These are phyloP conservation scores for Hyaloscypha finlandica DNA, from an alignment of 495 filamentous ascomycete genomes.

Conservation along the genomic window DNA sequence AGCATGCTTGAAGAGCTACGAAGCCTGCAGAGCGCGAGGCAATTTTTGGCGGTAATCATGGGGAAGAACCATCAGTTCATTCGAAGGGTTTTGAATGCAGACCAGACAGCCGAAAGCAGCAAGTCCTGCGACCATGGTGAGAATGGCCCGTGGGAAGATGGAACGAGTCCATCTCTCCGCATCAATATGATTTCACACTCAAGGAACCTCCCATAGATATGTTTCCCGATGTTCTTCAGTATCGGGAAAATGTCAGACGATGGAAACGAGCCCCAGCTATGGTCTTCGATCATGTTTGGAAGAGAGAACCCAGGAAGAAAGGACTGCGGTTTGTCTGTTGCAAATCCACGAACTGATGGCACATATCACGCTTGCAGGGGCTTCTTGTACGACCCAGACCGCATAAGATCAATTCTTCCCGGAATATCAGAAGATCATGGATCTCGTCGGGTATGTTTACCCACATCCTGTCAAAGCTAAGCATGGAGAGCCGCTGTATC, in stretches of 20 bases:
- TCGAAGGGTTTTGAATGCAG: background rate
- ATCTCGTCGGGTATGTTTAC: background rate
- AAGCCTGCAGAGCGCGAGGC: background rate
- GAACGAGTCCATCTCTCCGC: background rate
- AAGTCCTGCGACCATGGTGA: slow-evolving; percentile 3
- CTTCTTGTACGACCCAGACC: slow-evolving; percentile 3
- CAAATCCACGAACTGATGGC: slow-evolving; percentile 10
- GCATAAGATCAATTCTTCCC: slow-evolving; percentile 20
- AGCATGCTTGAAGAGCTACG: slow-evolving; percentile 17
- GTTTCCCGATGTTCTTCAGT: background rate
- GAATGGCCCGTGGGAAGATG: slow-evolving; percentile 4
- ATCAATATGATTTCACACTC: background rate
- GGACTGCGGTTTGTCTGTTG: background rate
- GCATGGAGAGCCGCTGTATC: slow-evolving; percentile 22
- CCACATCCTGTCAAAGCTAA: background rate
- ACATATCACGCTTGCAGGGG: slow-evolving; percentile 18
- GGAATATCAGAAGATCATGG: slow-evolving; percentile 14
- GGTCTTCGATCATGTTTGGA: background rate
- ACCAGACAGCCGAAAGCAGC: background rate
- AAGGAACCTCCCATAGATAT: background rate
- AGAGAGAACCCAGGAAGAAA: slow-evolving; percentile 11
- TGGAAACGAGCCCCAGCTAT: slow-evolving; percentile 1
- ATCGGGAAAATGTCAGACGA: slow-evolving; percentile 10
- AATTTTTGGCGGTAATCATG: slow-evolving; percentile 21
- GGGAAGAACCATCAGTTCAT: slow-evolving; percentile 24